These are phyloP conservation scores for Metschnikowia borealis DNA, from an alignment of 805 yeast genomes.

Conservation along the genomic window DNA sequence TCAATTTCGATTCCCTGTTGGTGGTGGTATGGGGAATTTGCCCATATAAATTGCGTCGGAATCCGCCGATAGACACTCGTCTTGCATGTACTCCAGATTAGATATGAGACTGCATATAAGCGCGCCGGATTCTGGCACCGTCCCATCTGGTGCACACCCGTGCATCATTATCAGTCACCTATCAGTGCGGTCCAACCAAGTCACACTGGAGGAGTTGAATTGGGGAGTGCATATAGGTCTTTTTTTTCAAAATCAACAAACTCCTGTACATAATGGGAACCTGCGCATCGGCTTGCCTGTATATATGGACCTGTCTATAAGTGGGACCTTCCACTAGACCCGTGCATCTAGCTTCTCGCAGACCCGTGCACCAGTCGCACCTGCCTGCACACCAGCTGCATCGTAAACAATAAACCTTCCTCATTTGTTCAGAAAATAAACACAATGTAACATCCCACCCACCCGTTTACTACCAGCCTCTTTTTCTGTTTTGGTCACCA, in stretches of 20 bases:
- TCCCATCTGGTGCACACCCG: background rate
- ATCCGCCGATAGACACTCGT: background rate
- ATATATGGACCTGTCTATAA: background rate
- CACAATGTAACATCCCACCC: constrained; percentile 1
- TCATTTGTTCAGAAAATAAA: constrained; percentile 1
- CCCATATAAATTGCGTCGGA: constrained; percentile 1
- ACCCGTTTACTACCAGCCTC: background rate
- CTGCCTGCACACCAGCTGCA: background rate
- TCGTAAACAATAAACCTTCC: background rate
- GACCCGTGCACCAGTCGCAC: background rate
- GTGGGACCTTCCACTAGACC: too few species aligned
- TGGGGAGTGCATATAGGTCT: too few species aligned
- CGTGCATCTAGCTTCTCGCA: background rate
- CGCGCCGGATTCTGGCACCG: background rate
- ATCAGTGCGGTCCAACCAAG: background rate
- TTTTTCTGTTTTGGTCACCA: background rate
- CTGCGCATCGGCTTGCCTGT: background rate
- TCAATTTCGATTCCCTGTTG: background rate
- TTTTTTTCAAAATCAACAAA: too few species aligned
- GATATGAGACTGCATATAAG: background rate
- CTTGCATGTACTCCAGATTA: background rate
- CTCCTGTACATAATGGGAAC: too few species aligned
- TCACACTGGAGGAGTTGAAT: too few species aligned
- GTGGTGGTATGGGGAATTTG: background rate
- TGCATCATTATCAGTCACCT: background rate